phyloP scores from a whole-genome alignment of 2,329 filamentous ascomycete species.

The Fusarium abutilonis region DNA sequence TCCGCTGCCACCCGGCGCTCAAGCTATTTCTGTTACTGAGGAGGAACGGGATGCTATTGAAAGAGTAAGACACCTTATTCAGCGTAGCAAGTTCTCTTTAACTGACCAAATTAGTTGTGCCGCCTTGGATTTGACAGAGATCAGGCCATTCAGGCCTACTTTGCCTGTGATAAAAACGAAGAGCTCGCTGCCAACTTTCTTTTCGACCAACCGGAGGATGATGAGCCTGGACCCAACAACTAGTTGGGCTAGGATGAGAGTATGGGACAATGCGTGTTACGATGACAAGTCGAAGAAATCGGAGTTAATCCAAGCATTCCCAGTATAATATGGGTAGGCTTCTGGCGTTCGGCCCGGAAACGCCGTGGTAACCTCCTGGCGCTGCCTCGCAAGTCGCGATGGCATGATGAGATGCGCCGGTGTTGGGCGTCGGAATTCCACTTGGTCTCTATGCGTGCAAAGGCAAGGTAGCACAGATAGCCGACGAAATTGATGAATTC shows the following conservation, averaged over 20 bases:
- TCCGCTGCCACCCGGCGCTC: conserved; percentile 85
- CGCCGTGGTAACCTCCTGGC: conserved; percentile 31
- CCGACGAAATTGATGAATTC: conserved; percentile 44
- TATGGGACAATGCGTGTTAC: conserved; percentile 43
- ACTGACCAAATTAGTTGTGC: conserved; percentile 72
- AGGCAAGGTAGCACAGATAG: conserved; percentile 36
- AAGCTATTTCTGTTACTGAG: conserved; percentile 90
- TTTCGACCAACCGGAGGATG: conserved; percentile 95
- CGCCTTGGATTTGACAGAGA: conserved; percentile 93
- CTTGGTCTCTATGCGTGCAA: conserved; percentile 30
- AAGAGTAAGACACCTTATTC: conserved; percentile 67
- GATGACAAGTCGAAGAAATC: conserved; percentile 44
- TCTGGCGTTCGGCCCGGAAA: conserved; percentile 35
- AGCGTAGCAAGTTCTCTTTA: conserved; percentile 45
- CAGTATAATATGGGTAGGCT: conserved; percentile 39
- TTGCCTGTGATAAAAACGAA: conserved; percentile 99
- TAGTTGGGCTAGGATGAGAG: conserved; percentile 21
- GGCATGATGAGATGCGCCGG: conserved; percentile 30
- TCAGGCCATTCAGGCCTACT: conserved; percentile 96
- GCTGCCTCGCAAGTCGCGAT: conserved; percentile 32
- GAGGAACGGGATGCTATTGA: conserved; percentile 98
- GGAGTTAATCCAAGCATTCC: conserved; percentile 37
- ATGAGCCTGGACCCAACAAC: conserved; percentile 64
- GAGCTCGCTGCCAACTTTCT: conserved; percentile 97
- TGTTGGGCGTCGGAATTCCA: conserved; percentile 28